Percentiles rank a stretch among this genome's conserved stretches.
These are phyloP conservation scores for Trichophyton simii DNA, from an alignment of 2,329 filamentous ascomycete species.

Conservation along the genomic window DNA sequence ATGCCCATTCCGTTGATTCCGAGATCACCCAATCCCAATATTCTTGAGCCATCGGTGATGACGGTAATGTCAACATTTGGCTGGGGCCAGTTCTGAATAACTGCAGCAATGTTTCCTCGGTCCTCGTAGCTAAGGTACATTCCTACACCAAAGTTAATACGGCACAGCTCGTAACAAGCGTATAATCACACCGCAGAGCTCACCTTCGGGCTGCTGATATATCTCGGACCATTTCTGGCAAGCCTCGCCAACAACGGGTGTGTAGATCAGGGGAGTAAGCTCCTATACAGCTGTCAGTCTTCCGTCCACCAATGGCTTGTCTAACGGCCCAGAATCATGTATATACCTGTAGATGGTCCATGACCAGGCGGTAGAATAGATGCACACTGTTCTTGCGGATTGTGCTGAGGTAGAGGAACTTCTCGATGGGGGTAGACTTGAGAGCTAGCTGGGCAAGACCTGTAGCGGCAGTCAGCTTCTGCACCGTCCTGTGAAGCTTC, in stretches of 20 bases:
- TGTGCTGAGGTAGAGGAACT: conserved; percentile 39
- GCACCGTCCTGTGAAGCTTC: neutral
- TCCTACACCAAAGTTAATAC: conserved; percentile 24
- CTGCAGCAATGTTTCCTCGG: conserved; percentile 73
- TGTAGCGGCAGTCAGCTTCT: conserved; percentile 11
- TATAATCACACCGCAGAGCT: conserved; percentile 11
- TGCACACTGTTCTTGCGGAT: conserved; percentile 41
- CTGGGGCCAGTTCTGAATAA: conserved; percentile 89
- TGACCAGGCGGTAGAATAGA: conserved; percentile 40
- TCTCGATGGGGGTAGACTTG: conserved; percentile 37
- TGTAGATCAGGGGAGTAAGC: conserved; percentile 40
- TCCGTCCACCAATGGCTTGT: neutral
- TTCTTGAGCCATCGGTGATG: conserved; percentile 90
- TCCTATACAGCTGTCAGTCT: conserved; percentile 21
- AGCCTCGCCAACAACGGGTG: conserved; percentile 65
- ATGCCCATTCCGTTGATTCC: conserved; percentile 97
- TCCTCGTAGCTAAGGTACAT: conserved; percentile 95
- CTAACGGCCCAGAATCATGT: neutral
- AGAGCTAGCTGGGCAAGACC: conserved; percentile 36
- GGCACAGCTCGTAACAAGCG: neutral
- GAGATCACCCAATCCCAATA: conserved; percentile 79
- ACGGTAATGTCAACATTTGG: conserved; percentile 86
- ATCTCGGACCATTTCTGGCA: conserved; percentile 93
- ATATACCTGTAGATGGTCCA: conserved; percentile 34
- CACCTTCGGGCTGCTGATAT: conserved; percentile 84